Base-by-base conservation (phyloP, 106 monocot genomes). In the Dioscorea alata region DNA sequence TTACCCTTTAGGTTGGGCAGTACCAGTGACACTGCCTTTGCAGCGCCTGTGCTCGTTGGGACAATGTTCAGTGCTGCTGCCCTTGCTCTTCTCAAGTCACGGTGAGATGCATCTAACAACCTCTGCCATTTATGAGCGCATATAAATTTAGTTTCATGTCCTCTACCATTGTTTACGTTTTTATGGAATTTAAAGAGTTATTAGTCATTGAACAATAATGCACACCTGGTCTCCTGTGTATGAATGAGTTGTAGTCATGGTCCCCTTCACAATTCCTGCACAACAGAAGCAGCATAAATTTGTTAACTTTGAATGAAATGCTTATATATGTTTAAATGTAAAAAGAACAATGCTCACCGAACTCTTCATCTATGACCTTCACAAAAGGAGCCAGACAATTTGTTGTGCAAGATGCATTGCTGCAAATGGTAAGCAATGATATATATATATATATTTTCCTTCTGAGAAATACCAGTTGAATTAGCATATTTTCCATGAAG, bases 171-270 rank as follows among this genome's bases (percentile, higher is more conserved):
- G 6, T 42, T 42, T 42, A 42, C 6, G 9, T 42, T 8, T 42
- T 42, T 5, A 42, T 42, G 42, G 42, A 42, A 3, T 6, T 42
- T 10, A 8, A 3, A 42, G 42, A 42, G 5, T 42, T 6, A 42
- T 6, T 42, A 42, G 0, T 10, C 5, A 42, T 3, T 42, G 42
- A 42, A 42, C 10, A 54, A 19, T 0, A 18, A 18, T 54, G 5
- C 54, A 13, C 42, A 91, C 94, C 88, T 96, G 91, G 76, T 97
- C 97, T 6, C 97, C 97, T 20, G 97, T 97, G 82, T 97, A 97
- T 23, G 97, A 97, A 56, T 97, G 97, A 61, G 97, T 97, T 24
- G 97, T 97, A 28, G 97, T 97, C 97, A 97, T 97, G 23, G 92
- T 97, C 65, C 97, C 97, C 84, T 97, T 97, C 69, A 92, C 97